Evolutionary conservation across 169 alveolate species (phyloP).

Genomic region (Cryptosporidium bovis): DNA sequence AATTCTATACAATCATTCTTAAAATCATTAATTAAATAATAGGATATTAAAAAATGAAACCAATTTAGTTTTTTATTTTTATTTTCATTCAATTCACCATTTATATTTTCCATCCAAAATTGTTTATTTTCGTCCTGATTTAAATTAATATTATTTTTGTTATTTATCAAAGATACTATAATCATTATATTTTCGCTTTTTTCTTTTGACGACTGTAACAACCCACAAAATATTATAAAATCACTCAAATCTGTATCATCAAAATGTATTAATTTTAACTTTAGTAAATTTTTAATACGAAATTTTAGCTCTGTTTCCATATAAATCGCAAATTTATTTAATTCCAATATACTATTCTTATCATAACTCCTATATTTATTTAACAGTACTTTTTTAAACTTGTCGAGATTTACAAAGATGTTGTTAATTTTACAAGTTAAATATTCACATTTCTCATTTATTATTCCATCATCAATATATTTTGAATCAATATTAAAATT

Average conservation of each 20-base stretch:
- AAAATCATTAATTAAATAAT: neutral
- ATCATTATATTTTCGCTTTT: slow-evolving; percentile 38
- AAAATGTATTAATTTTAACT: slow-evolving; percentile 22
- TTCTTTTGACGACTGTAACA: neutral
- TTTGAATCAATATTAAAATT: neutral
- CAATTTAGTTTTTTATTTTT: neutral
- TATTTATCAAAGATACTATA: slow-evolving; percentile 8
- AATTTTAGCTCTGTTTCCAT: slow-evolving; percentile 41
- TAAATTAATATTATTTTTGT: slow-evolving; percentile 1
- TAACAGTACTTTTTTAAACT: slow-evolving; percentile 4
- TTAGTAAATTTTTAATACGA: slow-evolving; percentile 20
- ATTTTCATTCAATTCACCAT: neutral
- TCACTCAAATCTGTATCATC: slow-evolving; percentile 6
- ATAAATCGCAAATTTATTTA: slow-evolving; percentile 17
- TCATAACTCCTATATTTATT: neutral
- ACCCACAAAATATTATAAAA: slow-evolving; percentile 51
- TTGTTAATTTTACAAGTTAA: slow-evolving; percentile 21
- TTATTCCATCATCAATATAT: neutral
- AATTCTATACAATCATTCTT: slow-evolving; percentile 31
- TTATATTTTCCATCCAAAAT: slow-evolving; percentile 13
- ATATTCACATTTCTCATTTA: slow-evolving; percentile 32
- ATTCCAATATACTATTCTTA: neutral
- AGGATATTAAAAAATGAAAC: slow-evolving; percentile 27
- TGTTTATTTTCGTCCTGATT: neutral
- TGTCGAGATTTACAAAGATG: neutral